Base-by-base conservation (phyloP, 495 filamentous ascomycete species). In the Aspergillus heteromorphus region DNA sequence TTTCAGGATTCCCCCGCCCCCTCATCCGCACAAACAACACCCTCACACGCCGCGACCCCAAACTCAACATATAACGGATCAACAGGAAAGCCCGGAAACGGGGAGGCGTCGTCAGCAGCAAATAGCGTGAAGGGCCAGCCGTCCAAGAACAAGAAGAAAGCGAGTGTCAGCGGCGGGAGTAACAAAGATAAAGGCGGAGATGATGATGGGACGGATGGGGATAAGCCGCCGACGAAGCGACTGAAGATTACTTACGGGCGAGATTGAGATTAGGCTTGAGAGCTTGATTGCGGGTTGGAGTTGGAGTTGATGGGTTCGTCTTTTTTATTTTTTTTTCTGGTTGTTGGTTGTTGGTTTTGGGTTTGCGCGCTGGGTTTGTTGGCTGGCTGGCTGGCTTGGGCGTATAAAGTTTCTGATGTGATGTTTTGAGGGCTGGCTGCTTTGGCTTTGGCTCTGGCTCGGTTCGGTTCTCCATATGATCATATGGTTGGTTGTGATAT, bases 241-340 rank as follows among this genome's bases (percentile, higher is more conserved):
- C 63, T 80, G 65, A 80, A 80, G 65, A 75, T 80, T 38, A 79
- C 68, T 42, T 80, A 79, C 64, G 74, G 68, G 17, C 61, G 74
- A 31, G 73, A 77, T 54, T 76, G 60, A 69, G 30, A n/a, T n/a
- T n/a, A n/a, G 9, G 17, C 45, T 54, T 18, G 18, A 19, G 42
- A 1, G 17, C 11, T 21, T 45, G 43, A 16, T 47, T 47, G 6
- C 13, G n/a, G 17, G 6, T 6, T 5, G 11, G 14, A 6, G 43
- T 7, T 17, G 21, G 43, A 21, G 23, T 47, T n/a, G 7, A 9
- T 29, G 43, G 42, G 23, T 36, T 38, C 27, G 6, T n/a, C 14
- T 19, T 41, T 41, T 8, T 34, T 19, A 30, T 31, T 8, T 21
- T 55, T 30, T 53, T 11, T 50, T 53, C 40, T 58, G 31, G 54